phyloP scores from a whole-genome alignment of 2,329 filamentous ascomycete species.

The Xylaria sp. region DNA sequence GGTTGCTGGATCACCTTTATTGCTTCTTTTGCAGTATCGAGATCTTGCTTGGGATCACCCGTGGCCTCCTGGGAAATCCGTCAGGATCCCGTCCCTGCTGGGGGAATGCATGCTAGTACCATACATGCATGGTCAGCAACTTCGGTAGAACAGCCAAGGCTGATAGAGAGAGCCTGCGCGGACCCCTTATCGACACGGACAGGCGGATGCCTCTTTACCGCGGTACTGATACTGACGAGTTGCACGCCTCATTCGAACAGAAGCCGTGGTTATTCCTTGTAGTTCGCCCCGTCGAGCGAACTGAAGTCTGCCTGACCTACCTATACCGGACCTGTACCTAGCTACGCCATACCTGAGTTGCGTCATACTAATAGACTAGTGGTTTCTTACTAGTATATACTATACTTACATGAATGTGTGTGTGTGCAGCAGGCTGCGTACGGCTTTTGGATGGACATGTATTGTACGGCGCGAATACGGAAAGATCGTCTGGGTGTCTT shows the following conservation, averaged over 20 bases:
- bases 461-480: conserved; percentile 25
- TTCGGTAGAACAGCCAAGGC: conserved; percentile 29
- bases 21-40: conserved; percentile 21
- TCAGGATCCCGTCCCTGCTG: conserved; percentile 27
- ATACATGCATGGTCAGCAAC: conserved; percentile 18
- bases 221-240: background rate
- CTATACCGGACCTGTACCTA: background rate
- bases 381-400: conserved; percentile 1
- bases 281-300: conserved; percentile 13
- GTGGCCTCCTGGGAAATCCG: conserved; percentile 19
- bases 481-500: conserved; percentile 30
- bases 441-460: background rate
- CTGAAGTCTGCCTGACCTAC: conserved; percentile 6
- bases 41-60: conserved; percentile 28
- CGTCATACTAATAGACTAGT: conserved; percentile 16
- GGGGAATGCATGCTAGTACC: conserved; percentile 18
- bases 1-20: conserved; percentile 1
- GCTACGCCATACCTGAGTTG: conserved; percentile 10
- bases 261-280: conserved; percentile 23
- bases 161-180: conserved; percentile 15
- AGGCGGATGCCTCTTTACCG: conserved; percentile 13
- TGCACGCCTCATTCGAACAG: conserved; percentile 3
- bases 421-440: background rate
- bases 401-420: background rate
- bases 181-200: conserved; percentile 19